Conservation (phyloP, 192 early-diverging fungal species). For the Paraglomus brasilianum region DNA sequence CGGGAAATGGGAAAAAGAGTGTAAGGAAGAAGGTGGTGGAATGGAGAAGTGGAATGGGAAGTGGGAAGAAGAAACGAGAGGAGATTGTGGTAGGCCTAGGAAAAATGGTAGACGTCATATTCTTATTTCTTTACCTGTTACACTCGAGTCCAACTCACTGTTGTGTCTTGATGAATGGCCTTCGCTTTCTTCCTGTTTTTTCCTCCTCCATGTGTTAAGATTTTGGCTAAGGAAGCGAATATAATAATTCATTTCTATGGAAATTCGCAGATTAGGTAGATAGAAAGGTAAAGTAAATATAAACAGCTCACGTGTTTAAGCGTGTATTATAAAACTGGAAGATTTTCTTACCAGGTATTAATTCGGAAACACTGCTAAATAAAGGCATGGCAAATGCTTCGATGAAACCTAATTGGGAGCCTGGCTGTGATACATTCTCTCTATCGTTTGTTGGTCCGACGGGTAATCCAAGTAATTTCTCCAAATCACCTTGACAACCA, state of each 20-base stretch:
- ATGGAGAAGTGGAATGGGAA: background rate
- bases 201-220: conserved; percentile 37
- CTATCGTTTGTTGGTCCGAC: conserved; percentile 51
- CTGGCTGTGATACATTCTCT: conserved; percentile 44
- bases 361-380: conserved; percentile 45
- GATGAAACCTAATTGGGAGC: conserved; percentile 55
- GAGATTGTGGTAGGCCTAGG: background rate
- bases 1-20: too few relatives aligned
- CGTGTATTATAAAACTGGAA: background rate
- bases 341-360: conserved; percentile 42
- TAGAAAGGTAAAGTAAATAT: background rate
- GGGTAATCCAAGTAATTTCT: conserved; percentile 61
- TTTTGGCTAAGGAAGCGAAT: conserved; percentile 39
- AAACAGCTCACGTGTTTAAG: background rate
- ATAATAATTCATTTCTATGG: conserved; percentile 42
- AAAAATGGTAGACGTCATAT: background rate
- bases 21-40: too few relatives aligned
- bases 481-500: conserved; percentile 68
- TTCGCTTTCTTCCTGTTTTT: conserved; percentile 31
- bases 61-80: background rate
- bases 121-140: conserved; percentile 6
- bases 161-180: conserved; percentile 8
- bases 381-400: conserved; percentile 51
- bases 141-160: background rate
- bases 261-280: background rate